Evolutionary conservation across 2,329 filamentous ascomycete species (phyloP).

Genomic region (Aureobasidium sp.): DNA sequence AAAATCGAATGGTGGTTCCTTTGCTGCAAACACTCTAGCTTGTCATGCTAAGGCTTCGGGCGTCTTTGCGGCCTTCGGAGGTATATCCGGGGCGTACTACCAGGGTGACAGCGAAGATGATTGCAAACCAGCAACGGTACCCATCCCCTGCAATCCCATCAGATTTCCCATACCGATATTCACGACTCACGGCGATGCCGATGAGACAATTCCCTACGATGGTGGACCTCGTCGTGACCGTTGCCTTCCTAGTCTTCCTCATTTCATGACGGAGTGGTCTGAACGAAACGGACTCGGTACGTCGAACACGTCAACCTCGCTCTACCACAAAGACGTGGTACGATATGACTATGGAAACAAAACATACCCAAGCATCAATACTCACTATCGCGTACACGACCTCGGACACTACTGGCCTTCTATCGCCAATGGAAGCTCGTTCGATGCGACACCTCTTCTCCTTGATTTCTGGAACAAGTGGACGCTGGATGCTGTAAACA

Average conservation of each 20-base stretch:
- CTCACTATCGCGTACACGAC: constrained; percentile 32
- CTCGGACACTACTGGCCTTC: constrained; percentile 35
- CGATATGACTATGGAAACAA: constrained; percentile 19
- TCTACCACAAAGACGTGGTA: constrained; percentile 23
- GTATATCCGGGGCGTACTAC: constrained; percentile 41
- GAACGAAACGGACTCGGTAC: constrained; percentile 26
- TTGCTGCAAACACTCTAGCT: constrained; percentile 36
- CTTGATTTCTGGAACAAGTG: constrained; percentile 20
- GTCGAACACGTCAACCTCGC: constrained; percentile 20
- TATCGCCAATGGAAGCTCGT: constrained; percentile 10
- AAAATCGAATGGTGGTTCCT: constrained; percentile 48
- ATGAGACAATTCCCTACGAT: constrained; percentile 33
- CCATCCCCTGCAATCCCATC: constrained; percentile 22
- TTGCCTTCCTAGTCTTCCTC: constrained; percentile 21
- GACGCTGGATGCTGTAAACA: constrained; percentile 14
- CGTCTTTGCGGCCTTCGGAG: constrained; percentile 43
- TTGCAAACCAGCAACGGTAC: constrained; percentile 17
- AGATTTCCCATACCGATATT: constrained; percentile 30
- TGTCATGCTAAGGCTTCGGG: constrained; percentile 34
- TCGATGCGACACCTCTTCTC: constrained; percentile 18
- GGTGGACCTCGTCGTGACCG: constrained; percentile 26
- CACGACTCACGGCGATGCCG: constrained; percentile 36
- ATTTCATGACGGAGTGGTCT: constrained; percentile 33
- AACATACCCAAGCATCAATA: constrained; percentile 23
- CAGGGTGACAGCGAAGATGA: constrained; percentile 18